phyloP scores from a whole-genome alignment of 202 grass and related monocot genomes.

The Setaria italica region DNA sequence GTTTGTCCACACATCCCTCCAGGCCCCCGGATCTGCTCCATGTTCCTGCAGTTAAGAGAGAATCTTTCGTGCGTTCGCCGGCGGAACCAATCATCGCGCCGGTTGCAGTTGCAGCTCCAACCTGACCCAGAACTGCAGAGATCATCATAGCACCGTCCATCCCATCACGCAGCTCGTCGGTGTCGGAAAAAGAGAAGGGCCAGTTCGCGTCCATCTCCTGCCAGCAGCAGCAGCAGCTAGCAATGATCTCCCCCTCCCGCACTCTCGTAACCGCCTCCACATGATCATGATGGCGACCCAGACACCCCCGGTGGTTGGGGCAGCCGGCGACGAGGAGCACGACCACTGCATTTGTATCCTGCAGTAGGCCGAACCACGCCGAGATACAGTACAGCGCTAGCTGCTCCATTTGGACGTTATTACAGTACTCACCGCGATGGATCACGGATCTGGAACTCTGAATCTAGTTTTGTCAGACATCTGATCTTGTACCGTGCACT shows the following conservation, averaged over 20 bases:
- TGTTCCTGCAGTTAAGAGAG: background rate
- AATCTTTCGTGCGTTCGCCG: background rate
- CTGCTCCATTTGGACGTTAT: background rate
- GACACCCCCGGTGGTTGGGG: background rate
- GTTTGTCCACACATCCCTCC: too few species aligned
- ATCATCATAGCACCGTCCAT: background rate
- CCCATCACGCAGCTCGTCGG: background rate
- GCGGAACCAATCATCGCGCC: background rate
- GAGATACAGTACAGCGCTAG: background rate
- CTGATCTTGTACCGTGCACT: background rate
- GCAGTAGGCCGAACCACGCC: background rate
- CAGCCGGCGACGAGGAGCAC: background rate
- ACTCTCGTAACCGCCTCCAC: background rate
- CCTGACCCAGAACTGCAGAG: background rate
- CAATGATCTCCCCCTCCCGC: background rate
- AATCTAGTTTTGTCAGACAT: background rate
- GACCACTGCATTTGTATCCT: too few species aligned
- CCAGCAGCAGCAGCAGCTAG: background rate
- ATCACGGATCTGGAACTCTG: background rate
- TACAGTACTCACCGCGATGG: background rate
- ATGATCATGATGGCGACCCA: conserved; percentile 9
- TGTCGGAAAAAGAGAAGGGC: background rate
- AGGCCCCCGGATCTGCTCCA: background rate
- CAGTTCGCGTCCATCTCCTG: background rate
- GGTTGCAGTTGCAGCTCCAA: background rate